Evolutionary conservation across 2,329 filamentous ascomycete species (phyloP).

Genomic region (Aureobasidium leucospermi): DNA sequence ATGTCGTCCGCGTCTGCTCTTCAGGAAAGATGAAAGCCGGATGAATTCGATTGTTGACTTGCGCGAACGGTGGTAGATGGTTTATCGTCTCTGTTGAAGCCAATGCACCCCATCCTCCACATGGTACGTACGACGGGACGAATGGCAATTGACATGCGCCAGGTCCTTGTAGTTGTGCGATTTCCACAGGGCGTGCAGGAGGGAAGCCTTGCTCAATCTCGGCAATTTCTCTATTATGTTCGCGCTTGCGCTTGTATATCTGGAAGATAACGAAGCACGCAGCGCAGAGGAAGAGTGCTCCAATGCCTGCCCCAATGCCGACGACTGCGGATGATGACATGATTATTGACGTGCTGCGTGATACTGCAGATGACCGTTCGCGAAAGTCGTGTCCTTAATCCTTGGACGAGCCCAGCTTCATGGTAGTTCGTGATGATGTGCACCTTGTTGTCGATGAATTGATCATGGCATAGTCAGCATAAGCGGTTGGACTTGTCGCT

Average conservation of each 20-base stretch:
- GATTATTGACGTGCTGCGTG: background rate
- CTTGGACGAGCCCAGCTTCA: background rate
- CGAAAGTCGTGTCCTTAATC: background rate
- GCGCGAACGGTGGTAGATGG: background rate
- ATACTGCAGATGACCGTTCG: background rate
- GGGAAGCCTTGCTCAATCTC: constrained; percentile 21
- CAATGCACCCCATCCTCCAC: constrained; percentile 35
- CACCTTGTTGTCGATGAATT: background rate
- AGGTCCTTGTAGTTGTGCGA: constrained; percentile 14
- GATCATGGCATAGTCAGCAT: background rate
- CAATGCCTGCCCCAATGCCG: constrained; percentile 24
- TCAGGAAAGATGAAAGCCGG: constrained; percentile 1
- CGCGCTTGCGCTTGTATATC: constrained; percentile 20
- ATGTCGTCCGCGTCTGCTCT: background rate
- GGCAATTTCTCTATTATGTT: constrained; percentile 21
- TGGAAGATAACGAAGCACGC: constrained; percentile 20
- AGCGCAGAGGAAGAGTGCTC: constrained; percentile 21
- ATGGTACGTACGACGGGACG: constrained; percentile 28
- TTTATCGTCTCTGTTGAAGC: constrained; percentile 32
- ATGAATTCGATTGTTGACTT: background rate
- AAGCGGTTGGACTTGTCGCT: background rate
- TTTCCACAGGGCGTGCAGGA: background rate
- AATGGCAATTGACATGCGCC: constrained; percentile 11
- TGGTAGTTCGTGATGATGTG: background rate
- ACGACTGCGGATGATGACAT: constrained; percentile 11